Percentiles rank a stretch among this genome's conserved stretches.
Evolutionary conservation across 2,329 filamentous ascomycete genomes (phyloP).

Genomic region (Diaporthe nobilis): DNA sequence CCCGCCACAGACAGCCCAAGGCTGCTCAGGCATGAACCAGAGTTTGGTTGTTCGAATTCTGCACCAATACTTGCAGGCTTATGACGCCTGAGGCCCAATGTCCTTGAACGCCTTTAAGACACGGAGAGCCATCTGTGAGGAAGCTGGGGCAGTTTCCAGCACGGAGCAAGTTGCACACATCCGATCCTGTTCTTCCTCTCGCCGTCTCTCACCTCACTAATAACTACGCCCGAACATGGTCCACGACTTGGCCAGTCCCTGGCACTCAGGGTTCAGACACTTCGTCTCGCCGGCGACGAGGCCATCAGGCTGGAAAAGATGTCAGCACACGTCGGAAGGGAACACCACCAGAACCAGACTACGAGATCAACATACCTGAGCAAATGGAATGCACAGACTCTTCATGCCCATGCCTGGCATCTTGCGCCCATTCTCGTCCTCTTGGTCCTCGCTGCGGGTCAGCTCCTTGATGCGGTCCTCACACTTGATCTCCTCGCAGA

Average conservation of each 20-base stretch:
- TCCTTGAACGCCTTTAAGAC: too few relatives aligned
- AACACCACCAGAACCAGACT: not conserved
- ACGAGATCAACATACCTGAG: conserved; percentile 66
- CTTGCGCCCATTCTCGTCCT: conserved; percentile 58
- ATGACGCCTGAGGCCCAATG: not conserved
- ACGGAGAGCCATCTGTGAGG: not conserved
- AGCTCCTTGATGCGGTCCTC: conserved; percentile 96
- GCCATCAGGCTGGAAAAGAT: conserved; percentile 78
- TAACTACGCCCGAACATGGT: conserved; percentile 91
- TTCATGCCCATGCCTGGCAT: conserved; percentile 72
- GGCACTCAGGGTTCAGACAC: conserved; percentile 91
- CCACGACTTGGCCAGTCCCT: conserved; percentile 82
- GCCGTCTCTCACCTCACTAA: conserved; percentile 50
- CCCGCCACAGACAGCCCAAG: not conserved
- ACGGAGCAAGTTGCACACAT: not conserved
- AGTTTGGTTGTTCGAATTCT: not conserved
- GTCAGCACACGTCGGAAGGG: not conserved
- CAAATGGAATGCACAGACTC: conserved; percentile 81
- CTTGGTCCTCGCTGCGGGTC: conserved; percentile 70
- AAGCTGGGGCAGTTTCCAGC: not conserved
- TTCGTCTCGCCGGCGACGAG: conserved; percentile 86
- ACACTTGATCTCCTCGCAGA: conserved; percentile 85
- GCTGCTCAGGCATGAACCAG: not conserved
- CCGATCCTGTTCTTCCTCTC: not conserved
- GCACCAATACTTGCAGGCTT: too few relatives aligned